Conservation (phyloP, 2,329 filamentous ascomycete genomes). For the Aureobasidium melanogenum region DNA sequence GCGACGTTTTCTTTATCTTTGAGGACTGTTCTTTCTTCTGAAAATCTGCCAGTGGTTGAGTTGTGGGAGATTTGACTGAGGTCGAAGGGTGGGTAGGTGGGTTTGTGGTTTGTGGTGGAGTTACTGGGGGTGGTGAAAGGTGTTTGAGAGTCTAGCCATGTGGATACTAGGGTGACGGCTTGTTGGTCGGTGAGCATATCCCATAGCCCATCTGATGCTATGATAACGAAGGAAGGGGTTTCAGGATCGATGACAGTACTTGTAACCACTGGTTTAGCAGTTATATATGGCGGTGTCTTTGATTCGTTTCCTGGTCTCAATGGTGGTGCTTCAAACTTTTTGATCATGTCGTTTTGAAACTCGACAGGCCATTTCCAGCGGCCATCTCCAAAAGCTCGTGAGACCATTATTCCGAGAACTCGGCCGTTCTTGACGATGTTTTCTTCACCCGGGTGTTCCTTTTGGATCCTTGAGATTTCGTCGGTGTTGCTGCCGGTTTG, state of each 20-base stretch:
- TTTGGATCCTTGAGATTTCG: slow-evolving; percentile 47
- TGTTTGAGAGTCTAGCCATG: slow-evolving; percentile 44
- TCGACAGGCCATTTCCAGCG: slow-evolving; percentile 57
- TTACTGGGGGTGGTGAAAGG: slow-evolving; percentile 15
- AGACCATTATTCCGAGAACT: slow-evolving; percentile 52
- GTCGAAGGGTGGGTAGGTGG: slow-evolving; percentile 18
- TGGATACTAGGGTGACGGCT: slow-evolving; percentile 35
- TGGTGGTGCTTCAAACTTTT: slow-evolving; percentile 42
- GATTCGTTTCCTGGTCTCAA: slow-evolving; percentile 32
- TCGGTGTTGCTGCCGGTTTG: slow-evolving; percentile 56
- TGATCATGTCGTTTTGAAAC: slow-evolving; percentile 36
- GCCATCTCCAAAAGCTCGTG: slow-evolving; percentile 60
- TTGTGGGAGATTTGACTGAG: slow-evolving; percentile 33
- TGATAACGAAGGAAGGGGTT: slow-evolving; percentile 50
- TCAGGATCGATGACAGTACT: slow-evolving; percentile 39
- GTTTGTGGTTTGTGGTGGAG: slow-evolving; percentile 17
- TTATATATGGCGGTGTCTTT: slow-evolving; percentile 57
- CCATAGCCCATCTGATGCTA: slow-evolving; percentile 60
- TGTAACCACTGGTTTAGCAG: slow-evolving; percentile 56
- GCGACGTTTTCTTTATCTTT: slow-evolving; percentile 44
- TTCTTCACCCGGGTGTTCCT: slow-evolving; percentile 55
- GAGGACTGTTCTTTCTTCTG: slow-evolving; percentile 28
- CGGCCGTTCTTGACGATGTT: slow-evolving; percentile 50
- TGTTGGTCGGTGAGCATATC: slow-evolving; percentile 24
- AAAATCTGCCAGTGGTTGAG: slow-evolving; percentile 35